phyloP scores from a whole-genome alignment of 805 yeast genomes.

The Yarrowia phangngaensis region DNA sequence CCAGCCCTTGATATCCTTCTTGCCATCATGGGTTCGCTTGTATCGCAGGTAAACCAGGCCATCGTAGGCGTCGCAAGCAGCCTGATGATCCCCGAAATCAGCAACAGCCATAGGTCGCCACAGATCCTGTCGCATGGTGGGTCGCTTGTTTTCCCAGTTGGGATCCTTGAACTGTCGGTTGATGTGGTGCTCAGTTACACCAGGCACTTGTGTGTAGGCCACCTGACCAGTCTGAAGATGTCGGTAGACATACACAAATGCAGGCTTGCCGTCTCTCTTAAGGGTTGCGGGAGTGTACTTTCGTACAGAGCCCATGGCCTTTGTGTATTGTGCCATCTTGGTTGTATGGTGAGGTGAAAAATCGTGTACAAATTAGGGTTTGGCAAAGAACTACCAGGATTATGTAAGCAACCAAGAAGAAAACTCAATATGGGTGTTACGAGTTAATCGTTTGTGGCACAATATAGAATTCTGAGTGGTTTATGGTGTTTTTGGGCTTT shows the following conservation, averaged over 20 bases:
- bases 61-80: slow-evolving; percentile 68
- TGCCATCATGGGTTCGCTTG: slow-evolving; percentile 61
- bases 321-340: slow-evolving; percentile 12
- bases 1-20: slow-evolving; percentile 57
- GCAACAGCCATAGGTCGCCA: slow-evolving; percentile 92
- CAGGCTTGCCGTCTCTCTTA: slow-evolving; percentile 37
- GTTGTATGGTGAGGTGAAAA: slow-evolving; percentile 2
- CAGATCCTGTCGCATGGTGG: slow-evolving; percentile 73
- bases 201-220: slow-evolving; percentile 78
- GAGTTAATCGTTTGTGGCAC: too few relatives aligned
- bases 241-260: slow-evolving; percentile 78
- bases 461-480: too few relatives aligned
- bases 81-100: slow-evolving; percentile 54
- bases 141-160: slow-evolving; percentile 84
- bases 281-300: slow-evolving; percentile 22
- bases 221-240: slow-evolving; percentile 89
- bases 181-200: slow-evolving; percentile 47
- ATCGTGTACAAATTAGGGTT: slow-evolving; percentile 13
- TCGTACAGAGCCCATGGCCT: slow-evolving; percentile 26
- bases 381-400: too few relatives aligned
- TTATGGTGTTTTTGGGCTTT: too few relatives aligned
- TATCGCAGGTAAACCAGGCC: slow-evolving; percentile 70
- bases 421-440: too few relatives aligned
- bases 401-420: too few relatives aligned
- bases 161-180: slow-evolving; percentile 72